phyloP scores from a whole-genome alignment of 441 rosid genomes.

The Bruguiera hainesii region DNA sequence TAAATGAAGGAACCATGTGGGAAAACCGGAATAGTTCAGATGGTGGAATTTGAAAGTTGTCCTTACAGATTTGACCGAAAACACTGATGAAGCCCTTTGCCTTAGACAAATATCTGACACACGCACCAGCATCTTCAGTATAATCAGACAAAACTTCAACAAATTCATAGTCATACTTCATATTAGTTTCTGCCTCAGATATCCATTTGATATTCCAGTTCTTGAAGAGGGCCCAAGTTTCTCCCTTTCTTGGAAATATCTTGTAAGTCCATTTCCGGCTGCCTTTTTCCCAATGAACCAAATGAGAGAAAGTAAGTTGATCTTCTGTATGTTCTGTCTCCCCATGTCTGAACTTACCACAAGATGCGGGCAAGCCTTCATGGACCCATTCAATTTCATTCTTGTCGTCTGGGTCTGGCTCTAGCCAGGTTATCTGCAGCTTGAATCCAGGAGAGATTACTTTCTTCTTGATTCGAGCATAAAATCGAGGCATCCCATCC shows the following conservation, averaged over 20 bases:
- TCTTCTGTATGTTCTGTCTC: slow-evolving; percentile 28
- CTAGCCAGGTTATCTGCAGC: slow-evolving; percentile 57
- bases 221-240: slow-evolving; percentile 80
- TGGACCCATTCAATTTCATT: slow-evolving; percentile 42
- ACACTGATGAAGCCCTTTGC: slow-evolving; percentile 64
- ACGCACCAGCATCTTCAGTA: slow-evolving; percentile 32
- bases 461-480: slow-evolving; percentile 53
- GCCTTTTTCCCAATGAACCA: slow-evolving; percentile 33
- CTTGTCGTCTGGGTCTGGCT: slow-evolving; percentile 46
- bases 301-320: slow-evolving; percentile 58
- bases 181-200: slow-evolving; percentile 26
- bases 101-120: slow-evolving; percentile 61
- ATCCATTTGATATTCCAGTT: slow-evolving; percentile 64
- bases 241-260: slow-evolving; percentile 72
- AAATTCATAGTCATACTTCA: slow-evolving; percentile 63
- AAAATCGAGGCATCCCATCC: slow-evolving; percentile 73
- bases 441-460: slow-evolving; percentile 39
- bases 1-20: slow-evolving; percentile 59
- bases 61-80: slow-evolving; percentile 34
- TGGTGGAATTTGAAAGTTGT: slow-evolving; percentile 31
- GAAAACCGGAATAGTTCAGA: slow-evolving; percentile 53
- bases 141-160: slow-evolving; percentile 67
- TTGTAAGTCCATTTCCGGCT: slow-evolving; percentile 19
- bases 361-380: slow-evolving; percentile 41
- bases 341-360: slow-evolving; percentile 64